These are phyloP conservation scores for Aspergillus sclerotiicarbonarius DNA, from an alignment of 495 filamentous ascomycete genomes.

Conservation along the genomic window DNA sequence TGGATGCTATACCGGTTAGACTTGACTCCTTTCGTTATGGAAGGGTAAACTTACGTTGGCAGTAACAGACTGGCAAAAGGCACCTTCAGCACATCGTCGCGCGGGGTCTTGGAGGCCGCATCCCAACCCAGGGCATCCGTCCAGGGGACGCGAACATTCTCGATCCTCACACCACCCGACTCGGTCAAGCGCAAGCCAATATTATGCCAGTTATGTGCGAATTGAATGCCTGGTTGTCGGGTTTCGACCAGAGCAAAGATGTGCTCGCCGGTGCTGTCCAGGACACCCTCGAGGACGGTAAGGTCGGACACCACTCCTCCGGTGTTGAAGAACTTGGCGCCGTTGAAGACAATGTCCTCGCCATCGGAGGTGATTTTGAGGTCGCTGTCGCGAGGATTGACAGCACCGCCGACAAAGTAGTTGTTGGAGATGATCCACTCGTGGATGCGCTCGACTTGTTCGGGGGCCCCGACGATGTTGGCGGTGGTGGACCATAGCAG, in stretches of 20 bases:
- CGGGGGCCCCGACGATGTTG: conserved; percentile 52
- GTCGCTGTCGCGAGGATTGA: conserved; percentile 61
- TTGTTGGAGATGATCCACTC: conserved; percentile 55
- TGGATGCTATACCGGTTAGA: conserved; percentile 40
- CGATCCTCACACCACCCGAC: conserved; percentile 56
- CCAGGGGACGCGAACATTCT: conserved; percentile 55
- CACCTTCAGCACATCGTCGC: conserved; percentile 43
- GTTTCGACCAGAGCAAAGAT: conserved; percentile 59
- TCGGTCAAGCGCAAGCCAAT: conserved; percentile 60
- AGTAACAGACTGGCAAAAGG: conserved; percentile 52
- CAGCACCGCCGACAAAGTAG: conserved; percentile 60
- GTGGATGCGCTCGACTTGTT: conserved; percentile 53
- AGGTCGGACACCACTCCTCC: conserved; percentile 60
- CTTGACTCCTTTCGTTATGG: neutral
- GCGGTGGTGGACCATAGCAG: conserved; percentile 59
- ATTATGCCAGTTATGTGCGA: conserved; percentile 61
- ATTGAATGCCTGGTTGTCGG: conserved; percentile 51
- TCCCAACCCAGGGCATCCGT: conserved; percentile 59
- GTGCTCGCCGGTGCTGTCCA: conserved; percentile 52
- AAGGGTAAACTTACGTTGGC: conserved; percentile 45
- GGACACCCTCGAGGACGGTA: conserved; percentile 59
- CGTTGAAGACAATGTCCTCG: conserved; percentile 53
- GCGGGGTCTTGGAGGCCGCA: conserved; percentile 38
- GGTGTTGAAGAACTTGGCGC: conserved; percentile 61
- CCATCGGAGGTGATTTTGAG: conserved; percentile 52